phyloP scores from a whole-genome alignment of 129 eudicot genomes.

The Artemisia annua region DNA sequence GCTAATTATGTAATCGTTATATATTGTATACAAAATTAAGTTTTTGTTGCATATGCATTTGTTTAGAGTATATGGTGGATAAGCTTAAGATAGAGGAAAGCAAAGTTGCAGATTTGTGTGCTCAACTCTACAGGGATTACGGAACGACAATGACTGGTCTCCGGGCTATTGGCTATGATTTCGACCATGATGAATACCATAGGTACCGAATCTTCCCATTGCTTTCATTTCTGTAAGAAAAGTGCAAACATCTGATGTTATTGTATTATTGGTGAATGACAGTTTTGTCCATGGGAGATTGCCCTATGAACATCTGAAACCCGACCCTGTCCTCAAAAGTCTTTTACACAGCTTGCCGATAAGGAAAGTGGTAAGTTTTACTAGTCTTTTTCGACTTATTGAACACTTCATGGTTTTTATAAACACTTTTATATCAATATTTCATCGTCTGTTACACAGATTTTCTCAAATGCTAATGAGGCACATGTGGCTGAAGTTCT shows the following conservation, averaged over 20 bases:
- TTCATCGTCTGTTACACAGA: conserved; percentile 35
- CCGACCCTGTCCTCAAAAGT: conserved; percentile 68
- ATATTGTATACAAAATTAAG: not conserved
- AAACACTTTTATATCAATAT: not conserved
- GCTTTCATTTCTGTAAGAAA: not conserved
- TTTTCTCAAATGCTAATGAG: conserved; percentile 88
- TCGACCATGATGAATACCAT: conserved; percentile 85
- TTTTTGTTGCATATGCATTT: not conserved
- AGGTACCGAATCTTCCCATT: conserved; percentile 39
- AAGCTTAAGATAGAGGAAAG: conserved; percentile 71
- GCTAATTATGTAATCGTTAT: not conserved
- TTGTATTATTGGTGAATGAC: conserved; percentile 13
- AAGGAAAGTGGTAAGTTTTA: conserved; percentile 49
- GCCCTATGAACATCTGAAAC: conserved; percentile 80
- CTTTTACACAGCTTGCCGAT: conserved; percentile 74
- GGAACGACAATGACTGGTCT: conserved; percentile 90
- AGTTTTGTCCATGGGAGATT: conserved; percentile 94
- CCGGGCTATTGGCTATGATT: conserved; percentile 46
- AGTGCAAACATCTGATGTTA: not conserved
- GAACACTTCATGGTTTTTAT: not conserved
- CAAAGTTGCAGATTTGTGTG: conserved; percentile 62
- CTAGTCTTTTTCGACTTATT: not conserved
- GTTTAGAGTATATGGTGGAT: conserved; percentile 70
- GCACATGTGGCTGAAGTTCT: conserved; percentile 83
- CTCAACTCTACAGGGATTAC: conserved; percentile 69